These are phyloP conservation scores for Colletotrichum sp. DNA, from an alignment of 2,329 filamentous ascomycete species.

Conservation along the genomic window DNA sequence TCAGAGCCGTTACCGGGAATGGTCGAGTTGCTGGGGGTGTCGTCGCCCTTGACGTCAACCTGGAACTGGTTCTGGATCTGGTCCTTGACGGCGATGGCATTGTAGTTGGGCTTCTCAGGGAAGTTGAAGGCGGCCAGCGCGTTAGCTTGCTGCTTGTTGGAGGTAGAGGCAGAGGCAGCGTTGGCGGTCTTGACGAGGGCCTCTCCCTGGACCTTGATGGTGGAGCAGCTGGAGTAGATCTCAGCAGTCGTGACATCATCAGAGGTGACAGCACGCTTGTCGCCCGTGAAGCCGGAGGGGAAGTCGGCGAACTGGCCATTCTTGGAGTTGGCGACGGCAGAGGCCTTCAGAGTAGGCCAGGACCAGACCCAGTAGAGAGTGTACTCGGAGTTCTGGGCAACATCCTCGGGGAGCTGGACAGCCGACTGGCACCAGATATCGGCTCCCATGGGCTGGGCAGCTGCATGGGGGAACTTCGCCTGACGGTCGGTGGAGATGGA, in stretches of 20 bases:
- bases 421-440: slow-evolving; percentile 84
- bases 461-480: slow-evolving; percentile 52
- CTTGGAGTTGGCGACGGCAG: slow-evolving; percentile 42
- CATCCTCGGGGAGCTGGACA: slow-evolving; percentile 73
- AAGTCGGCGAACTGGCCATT: slow-evolving; percentile 48
- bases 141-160: slow-evolving; percentile 15
- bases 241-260: slow-evolving; percentile 32
- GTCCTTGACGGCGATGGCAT: slow-evolving; percentile 45
- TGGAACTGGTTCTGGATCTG: slow-evolving; percentile 52
- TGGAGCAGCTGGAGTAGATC: slow-evolving; percentile 36
- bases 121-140: slow-evolving; percentile 29
- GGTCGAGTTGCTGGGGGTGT: not conserved
- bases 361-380: slow-evolving; percentile 98
- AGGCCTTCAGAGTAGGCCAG: slow-evolving; percentile 70
- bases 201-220: slow-evolving; percentile 21
- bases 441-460: slow-evolving; percentile 56
- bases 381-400: slow-evolving; percentile 67
- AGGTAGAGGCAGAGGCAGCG: slow-evolving; percentile 15
- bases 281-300: slow-evolving; percentile 27
- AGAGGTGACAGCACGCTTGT: slow-evolving; percentile 16
- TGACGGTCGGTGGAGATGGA: slow-evolving; percentile 65
- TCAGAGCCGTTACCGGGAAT: slow-evolving; percentile 24
- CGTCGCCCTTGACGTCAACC: slow-evolving; percentile 40
- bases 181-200: not conserved
- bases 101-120: slow-evolving; percentile 41